These are phyloP conservation scores for Ceratocystis huliohia DNA, from an alignment of 2,329 filamentous ascomycete genomes.

Conservation along the genomic window DNA sequence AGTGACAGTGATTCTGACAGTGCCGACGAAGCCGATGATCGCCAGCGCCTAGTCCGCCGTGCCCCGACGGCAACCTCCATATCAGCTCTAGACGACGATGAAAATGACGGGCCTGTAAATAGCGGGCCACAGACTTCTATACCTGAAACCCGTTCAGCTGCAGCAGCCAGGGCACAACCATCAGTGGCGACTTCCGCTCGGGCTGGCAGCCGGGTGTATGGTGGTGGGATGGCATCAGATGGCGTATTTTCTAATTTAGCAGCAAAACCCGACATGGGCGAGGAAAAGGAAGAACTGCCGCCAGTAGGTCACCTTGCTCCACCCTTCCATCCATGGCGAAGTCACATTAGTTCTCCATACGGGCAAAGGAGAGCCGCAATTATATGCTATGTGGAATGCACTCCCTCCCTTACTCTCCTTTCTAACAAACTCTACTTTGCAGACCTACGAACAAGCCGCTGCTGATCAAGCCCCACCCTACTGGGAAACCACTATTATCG, in stretches of 20 bases:
- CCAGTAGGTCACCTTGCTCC: conserved; percentile 49
- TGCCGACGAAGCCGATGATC: conserved; percentile 58
- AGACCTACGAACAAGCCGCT: conserved; percentile 97
- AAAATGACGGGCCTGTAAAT: conserved; percentile 13
- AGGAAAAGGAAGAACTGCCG: conserved; percentile 71
- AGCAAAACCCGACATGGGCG: conserved; percentile 73
- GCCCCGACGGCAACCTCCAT: conserved; percentile 24
- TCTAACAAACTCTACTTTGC: conserved; percentile 15
- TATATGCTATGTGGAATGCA: no score
- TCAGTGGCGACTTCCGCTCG: background rate
- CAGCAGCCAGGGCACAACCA: background rate
- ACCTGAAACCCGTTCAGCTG: background rate
- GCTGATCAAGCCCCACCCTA: conserved; percentile 93
- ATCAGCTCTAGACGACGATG: conserved; percentile 14
- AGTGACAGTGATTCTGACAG: conserved; percentile 48
- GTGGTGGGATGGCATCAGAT: conserved; percentile 68
- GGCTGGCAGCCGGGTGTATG: conserved; percentile 39
- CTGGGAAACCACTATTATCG: conserved; percentile 97
- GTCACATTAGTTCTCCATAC: no score
- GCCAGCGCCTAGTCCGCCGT: conserved; percentile 68
- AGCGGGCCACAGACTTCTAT: conserved; percentile 23
- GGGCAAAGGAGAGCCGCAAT: no score
- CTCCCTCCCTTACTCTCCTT: conserved; percentile 28
- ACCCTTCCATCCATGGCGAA: background rate
- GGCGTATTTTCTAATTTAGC: conserved; percentile 93